These are phyloP conservation scores for Funneliformis geosporum DNA, from an alignment of 192 early-diverging fungal genomes.

Conservation along the genomic window DNA sequence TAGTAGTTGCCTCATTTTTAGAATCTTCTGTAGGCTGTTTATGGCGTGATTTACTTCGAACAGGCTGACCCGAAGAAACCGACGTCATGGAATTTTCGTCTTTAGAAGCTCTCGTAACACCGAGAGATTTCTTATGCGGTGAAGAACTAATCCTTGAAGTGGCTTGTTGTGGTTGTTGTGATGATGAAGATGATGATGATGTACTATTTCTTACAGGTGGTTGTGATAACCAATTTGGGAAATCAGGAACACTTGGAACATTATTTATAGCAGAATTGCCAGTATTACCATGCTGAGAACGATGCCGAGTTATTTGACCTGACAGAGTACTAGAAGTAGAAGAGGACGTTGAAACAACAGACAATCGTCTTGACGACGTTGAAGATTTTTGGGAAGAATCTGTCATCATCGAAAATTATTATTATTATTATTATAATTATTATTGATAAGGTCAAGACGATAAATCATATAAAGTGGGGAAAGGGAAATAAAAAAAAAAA, in stretches of 20 bases:
- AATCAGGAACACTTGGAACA: background rate
- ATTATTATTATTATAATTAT: too few relatives aligned
- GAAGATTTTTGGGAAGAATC: slow-evolving; percentile 11
- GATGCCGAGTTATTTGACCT: background rate
- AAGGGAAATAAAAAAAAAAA: background rate
- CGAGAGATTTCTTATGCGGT: background rate
- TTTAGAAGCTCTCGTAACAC: background rate
- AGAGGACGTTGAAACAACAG: background rate
- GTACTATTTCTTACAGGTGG: background rate
- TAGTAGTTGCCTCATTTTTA: background rate
- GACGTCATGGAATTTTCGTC: background rate
- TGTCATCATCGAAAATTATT: slow-evolving; percentile 1
- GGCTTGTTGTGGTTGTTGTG: background rate
- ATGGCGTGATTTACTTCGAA: background rate
- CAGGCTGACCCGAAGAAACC: background rate
- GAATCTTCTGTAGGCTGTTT: background rate
- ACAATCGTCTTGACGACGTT: slow-evolving; percentile 6
- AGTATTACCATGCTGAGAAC: background rate
- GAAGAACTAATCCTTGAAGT: background rate
- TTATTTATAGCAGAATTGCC: background rate
- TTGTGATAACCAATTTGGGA: background rate
- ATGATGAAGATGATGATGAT: too few relatives aligned
- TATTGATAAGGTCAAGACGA: too few relatives aligned
- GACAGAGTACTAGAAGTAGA: background rate
- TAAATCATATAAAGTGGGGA: too few relatives aligned